Evolutionary conservation across 306 rosid species (phyloP), one percentile per base, ranked within the genome.

Genomic region (Ormosia emarginata): DNA sequence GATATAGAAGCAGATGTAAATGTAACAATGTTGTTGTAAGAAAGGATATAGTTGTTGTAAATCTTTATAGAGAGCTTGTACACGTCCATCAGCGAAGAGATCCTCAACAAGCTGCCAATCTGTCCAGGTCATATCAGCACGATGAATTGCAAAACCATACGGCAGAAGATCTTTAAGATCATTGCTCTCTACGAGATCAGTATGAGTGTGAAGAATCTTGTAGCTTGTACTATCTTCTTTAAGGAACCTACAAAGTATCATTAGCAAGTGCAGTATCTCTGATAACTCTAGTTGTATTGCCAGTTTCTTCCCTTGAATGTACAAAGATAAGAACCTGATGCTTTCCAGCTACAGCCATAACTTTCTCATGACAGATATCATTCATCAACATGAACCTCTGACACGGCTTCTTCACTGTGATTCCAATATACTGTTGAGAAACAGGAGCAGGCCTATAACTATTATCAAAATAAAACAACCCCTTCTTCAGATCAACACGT

Each of bases 341-440:
- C 78, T 95, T 95, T 47, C 99, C 99, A n/a, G 99, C 98, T 41
- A 90, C 95, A 59, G 86, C 98, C 92, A 95, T 83, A 39, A 95
- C 99, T 87, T 95, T 95, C 78, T 93, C 94, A 55, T 95, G 93
- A 69, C 99, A 95, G 75, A 95, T 82, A 66, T 95, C 99, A 68
- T 95, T 95, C 99, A 95, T 95, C 93, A 95, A 90, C 80, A 93
- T 98, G 65, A 95, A 95, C 90, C 99, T 90, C 89, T 95, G 99
- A 77, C 93, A 87, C 1, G 99, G 99, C 88, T 95, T 95, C 93
- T 92, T 95, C n/a, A 95, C 94, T 50, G 87, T 88, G 76, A 95
- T 90, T 80, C 99, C 99, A 74, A 95, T 82, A 82, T 92, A 95
- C 88, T 95, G 98, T 65, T 95, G 99, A 71, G 96, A 90, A 77